These are phyloP conservation scores for Talaromyces albobiverticillius DNA, from an alignment of 2,329 filamentous ascomycete genomes.

Conservation along the genomic window DNA sequence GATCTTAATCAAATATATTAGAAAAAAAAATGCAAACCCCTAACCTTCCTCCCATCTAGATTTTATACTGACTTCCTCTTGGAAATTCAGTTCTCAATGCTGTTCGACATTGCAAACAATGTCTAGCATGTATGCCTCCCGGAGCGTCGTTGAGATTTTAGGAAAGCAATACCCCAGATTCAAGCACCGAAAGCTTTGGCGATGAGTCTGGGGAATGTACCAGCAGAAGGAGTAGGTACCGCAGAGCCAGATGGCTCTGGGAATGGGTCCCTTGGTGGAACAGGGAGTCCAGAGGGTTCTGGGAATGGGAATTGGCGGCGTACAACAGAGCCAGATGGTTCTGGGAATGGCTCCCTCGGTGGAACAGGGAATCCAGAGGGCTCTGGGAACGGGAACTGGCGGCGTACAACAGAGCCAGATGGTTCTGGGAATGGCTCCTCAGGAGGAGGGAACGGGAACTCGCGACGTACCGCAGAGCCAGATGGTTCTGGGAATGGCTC, in stretches of 20 bases:
- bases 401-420: background rate
- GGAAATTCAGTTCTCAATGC: background rate
- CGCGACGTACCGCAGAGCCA: too few species aligned
- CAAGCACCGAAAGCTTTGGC: background rate
- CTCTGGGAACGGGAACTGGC: background rate
- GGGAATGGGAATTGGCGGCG: background rate
- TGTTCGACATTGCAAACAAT: background rate
- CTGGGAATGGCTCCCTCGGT: too few species aligned
- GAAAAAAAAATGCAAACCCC: background rate
- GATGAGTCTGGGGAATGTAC: background rate
- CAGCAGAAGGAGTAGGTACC: background rate
- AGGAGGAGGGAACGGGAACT: background rate
- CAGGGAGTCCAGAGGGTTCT: background rate
- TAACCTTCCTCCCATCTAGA: background rate
- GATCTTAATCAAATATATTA: background rate
- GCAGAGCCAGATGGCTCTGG: background rate
- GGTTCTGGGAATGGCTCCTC: background rate
- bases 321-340: background rate
- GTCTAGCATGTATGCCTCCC: background rate
- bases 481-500: slow-evolving; percentile 1
- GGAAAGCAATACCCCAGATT: background rate
- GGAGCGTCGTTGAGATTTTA: background rate
- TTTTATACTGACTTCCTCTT: background rate
- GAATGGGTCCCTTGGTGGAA: background rate
- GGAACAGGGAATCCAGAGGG: background rate